phyloP scores from a whole-genome alignment of 2,329 filamentous ascomycete species.

The Neonectria magnoliae region DNA sequence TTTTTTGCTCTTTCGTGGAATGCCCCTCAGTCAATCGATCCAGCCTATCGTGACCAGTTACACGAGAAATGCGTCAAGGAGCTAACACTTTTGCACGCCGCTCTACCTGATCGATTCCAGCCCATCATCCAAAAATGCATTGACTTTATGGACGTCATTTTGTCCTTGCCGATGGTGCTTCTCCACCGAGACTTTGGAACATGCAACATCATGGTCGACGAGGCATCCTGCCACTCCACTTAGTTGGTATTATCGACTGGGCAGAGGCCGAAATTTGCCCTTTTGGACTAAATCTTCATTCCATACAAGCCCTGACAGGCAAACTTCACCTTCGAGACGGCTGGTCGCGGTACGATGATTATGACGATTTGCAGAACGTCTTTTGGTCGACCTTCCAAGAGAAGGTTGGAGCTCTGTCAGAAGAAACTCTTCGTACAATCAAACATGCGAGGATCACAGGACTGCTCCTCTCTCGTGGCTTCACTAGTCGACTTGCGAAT shows the following conservation, averaged over 20 bases:
- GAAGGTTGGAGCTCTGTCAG: slow-evolving; percentile 42
- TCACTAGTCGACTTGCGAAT: slow-evolving; percentile 52
- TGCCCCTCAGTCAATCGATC: slow-evolving; percentile 42
- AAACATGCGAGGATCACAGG: slow-evolving; percentile 48
- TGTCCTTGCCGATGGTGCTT: slow-evolving; percentile 53
- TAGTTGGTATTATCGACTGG: slow-evolving; percentile 54
- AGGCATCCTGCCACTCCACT: slow-evolving; percentile 46
- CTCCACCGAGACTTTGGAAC: slow-evolving; percentile 49
- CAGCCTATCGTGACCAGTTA: slow-evolving; percentile 40
- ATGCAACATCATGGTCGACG: slow-evolving; percentile 54
- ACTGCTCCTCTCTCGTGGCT: slow-evolving; percentile 47
- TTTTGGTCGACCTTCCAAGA: slow-evolving; percentile 49
- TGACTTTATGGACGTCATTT: slow-evolving; percentile 44
- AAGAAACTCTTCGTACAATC: slow-evolving; percentile 41
- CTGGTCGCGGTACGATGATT: slow-evolving; percentile 48
- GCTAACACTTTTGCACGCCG: slow-evolving; percentile 26
- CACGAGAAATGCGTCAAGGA: slow-evolving; percentile 43
- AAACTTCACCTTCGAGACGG: slow-evolving; percentile 50
- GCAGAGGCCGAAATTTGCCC: slow-evolving; percentile 52
- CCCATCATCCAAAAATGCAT: slow-evolving; percentile 45
- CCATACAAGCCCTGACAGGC: slow-evolving; percentile 46
- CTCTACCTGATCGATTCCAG: slow-evolving; percentile 48
- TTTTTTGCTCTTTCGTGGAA: slow-evolving; percentile 54
- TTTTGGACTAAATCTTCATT: slow-evolving; percentile 53
- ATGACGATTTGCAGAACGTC: slow-evolving; percentile 39